A percentile compares a stretch with the other conserved stretches of the same genome.
Conservation (phyloP, 2,329 filamentous ascomycete genomes). For the Tolypocladium amazonense region DNA sequence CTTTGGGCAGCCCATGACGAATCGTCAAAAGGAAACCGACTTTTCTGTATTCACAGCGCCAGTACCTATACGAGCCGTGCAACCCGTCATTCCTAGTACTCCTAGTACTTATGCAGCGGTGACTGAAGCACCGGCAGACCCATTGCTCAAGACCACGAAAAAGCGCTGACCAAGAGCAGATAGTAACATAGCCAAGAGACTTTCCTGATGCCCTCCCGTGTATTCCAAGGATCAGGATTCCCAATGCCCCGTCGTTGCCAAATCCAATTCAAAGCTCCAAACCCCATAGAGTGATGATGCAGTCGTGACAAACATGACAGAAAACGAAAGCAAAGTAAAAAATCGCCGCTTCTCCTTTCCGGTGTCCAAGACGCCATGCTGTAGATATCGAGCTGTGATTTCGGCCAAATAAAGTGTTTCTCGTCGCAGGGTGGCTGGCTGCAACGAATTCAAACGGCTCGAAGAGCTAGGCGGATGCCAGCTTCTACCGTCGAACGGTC, state of each 20-base stretch:
- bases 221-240: background rate
- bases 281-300: background rate
- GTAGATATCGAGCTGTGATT: background rate
- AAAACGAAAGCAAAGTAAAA: background rate
- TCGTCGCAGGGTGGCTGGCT: background rate
- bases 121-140: background rate
- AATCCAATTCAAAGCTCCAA: background rate
- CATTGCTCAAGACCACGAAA: background rate
- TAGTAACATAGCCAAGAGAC: background rate
- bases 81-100: too few relatives aligned
- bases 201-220: background rate
- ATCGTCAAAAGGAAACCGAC: too few relatives aligned
- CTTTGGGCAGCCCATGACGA: too few relatives aligned
- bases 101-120: too few relatives aligned
- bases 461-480: background rate
- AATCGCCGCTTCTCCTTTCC: background rate
- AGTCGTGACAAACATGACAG: background rate
- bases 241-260: background rate
- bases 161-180: background rate
- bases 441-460: background rate
- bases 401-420: background rate
- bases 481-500: background rate
- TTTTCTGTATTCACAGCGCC: background rate
- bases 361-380: slow-evolving; percentile 1
- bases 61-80: background rate